Evolutionary conservation across 176 grass and related monocot species (phyloP).

Genomic region (Ampelocalamus luodianensis): DNA sequence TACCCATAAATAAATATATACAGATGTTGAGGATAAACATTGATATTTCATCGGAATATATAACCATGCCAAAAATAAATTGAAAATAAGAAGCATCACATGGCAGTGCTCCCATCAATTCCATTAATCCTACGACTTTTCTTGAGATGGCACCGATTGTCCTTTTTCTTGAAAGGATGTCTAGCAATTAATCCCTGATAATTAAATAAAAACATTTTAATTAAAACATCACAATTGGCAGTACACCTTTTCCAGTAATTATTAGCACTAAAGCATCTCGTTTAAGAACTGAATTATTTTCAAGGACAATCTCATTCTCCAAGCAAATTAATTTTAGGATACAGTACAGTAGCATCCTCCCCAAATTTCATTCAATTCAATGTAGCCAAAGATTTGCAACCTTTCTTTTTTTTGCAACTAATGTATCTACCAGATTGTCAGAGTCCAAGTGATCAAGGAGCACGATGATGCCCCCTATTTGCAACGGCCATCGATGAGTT

Average conservation of each 20-base stretch:
- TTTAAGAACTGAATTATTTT: background rate
- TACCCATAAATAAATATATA: background rate
- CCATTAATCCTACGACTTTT: background rate
- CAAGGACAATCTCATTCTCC: background rate
- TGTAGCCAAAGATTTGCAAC: background rate
- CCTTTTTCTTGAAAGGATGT: background rate
- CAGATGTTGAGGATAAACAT: background rate
- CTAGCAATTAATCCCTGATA: background rate
- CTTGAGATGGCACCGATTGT: background rate
- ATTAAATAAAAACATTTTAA: background rate
- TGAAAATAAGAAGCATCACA: background rate
- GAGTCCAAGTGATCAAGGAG: background rate
- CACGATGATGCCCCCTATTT: background rate
- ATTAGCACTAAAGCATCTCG: background rate
- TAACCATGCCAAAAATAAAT: background rate
- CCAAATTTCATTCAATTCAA: background rate
- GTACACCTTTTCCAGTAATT: background rate
- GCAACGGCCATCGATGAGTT: too few relatives aligned
- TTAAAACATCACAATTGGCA: background rate
- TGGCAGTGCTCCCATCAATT: background rate
- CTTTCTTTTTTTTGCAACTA: background rate
- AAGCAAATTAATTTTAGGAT: background rate
- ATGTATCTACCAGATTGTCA: background rate
- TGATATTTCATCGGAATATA: background rate
- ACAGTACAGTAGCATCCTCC: too few relatives aligned